Evolutionary conservation across 225 moss, liverwort and hornwort species (phyloP), one percentile per base, ranked within the genome.

Genomic region (Asterella californica): DNA sequence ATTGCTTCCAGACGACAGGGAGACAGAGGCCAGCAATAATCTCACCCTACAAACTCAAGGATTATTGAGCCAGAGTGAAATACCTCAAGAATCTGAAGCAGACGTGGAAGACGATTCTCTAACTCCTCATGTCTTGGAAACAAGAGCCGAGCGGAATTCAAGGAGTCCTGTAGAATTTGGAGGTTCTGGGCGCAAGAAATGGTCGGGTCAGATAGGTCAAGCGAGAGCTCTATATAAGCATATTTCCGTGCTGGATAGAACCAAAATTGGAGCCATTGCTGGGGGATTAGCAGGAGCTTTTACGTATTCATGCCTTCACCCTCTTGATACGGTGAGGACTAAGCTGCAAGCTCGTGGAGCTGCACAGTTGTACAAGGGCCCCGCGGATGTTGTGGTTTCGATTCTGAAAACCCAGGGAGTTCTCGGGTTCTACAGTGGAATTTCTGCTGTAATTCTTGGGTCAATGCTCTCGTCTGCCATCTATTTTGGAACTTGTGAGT

Each of bases 231-330:
- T 89, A 27, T 85, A 85, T 77, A 89, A 86, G 80, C 85, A 89
- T 37, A 86, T 89, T 55, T 86, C 88, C 3, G 75, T 84, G 17
- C 34, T 75, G 82, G 86, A 89, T 47, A 76, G 88, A 71, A 74
- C 88, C 8, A 84, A 11, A 79, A 89, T 89, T 72, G 88, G 88
- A 80, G 88, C 86, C 11, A 79, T 86, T 48, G 88, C 88, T 14
- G 88, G 88, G 46, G 88, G 88, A 6, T 57, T 89, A 70, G 88
- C 88, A 18, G 88, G 88, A 64, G 88, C 74, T 22, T 89, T 89
- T 64, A 89, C 88, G 0, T 89, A 89, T 73, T 83, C 86, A 33
- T 86, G 84, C 76, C 84, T 89, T 11, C 88, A 89, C 49, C 88
- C 88, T 21, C 82, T 89, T 64, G 88, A 89, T 86, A 89, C 88